Base-by-base conservation (phyloP, 2,329 filamentous ascomycete species). In the Exophiala mesophila region DNA sequence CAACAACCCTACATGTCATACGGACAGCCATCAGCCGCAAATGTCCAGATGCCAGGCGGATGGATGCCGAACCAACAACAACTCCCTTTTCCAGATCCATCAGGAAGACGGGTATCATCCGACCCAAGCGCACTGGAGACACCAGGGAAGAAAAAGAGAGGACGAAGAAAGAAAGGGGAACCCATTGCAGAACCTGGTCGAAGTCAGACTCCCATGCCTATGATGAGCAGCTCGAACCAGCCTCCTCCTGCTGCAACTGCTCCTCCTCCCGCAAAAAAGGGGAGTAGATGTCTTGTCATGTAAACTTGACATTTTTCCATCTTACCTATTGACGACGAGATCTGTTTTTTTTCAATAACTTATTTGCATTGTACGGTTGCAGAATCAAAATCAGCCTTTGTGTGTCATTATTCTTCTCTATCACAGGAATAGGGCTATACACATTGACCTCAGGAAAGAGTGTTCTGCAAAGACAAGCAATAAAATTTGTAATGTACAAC, bases 271-370 rank as follows among this genome's bases (percentile, higher is more conserved):
- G 35, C 23, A 24, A 44, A 52, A 31, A 52, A 47, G 16, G 46
- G 45, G 15, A 38, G 45, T 18, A 44, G 39, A 38, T 55, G 52
- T 43, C 24, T 48, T 21, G 50, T 55, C 30, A 55, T 55, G 52
- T 55, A 28, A 51, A 19, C 7, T 15, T 7, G 18, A 19, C 7
- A 34, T 4, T n/a, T n/a, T n/a, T n/a, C n/a, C n/a, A n/a, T n/a
- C n/a, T n/a, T n/a, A n/a, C n/a, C n/a, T n/a, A n/a, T n/a, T n/a
- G n/a, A n/a, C n/a, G n/a, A n/a, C n/a, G n/a, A n/a, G n/a, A n/a
- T n/a, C n/a, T n/a, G n/a, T n/a, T n/a, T n/a, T n/a, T n/a, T n/a
- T n/a, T n/a, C n/a, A n/a, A n/a, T n/a, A n/a, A n/a, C n/a, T n/a
- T n/a, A n/a, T n/a, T n/a, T n/a, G n/a, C n/a, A n/a, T n/a, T n/a